Evolutionary conservation across 495 filamentous ascomycete species (phyloP).

Genomic region (Hypoxylon fuscum): DNA sequence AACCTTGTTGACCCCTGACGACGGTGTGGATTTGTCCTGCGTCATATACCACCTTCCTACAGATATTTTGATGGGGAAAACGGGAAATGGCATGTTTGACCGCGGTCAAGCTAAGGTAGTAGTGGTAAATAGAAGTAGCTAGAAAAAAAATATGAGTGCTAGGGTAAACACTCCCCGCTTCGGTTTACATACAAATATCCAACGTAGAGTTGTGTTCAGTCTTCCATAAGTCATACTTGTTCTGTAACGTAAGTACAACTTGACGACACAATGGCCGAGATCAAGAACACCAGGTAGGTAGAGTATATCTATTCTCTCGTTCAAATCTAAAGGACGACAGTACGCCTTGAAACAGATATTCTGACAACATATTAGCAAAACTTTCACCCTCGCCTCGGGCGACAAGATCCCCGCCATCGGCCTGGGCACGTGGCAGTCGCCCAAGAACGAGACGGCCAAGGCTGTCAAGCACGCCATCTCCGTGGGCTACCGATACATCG

Average conservation of each 20-base stretch:
- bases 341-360: neutral
- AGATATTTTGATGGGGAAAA: slow-evolving; percentile 11
- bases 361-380: slow-evolving; percentile 54
- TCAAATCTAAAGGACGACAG: no score
- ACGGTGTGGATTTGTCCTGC: slow-evolving; percentile 20
- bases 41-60: slow-evolving; percentile 22
- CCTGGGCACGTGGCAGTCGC: slow-evolving; percentile 83
- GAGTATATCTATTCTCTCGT: neutral
- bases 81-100: slow-evolving; percentile 14
- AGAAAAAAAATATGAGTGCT: slow-evolving; percentile 9
- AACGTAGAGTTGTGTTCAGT: neutral
- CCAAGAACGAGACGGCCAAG: slow-evolving; percentile 56
- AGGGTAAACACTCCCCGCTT: slow-evolving; percentile 3
- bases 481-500: slow-evolving; percentile 68
- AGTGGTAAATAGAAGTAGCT: slow-evolving; percentile 17
- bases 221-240: neutral
- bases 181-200: slow-evolving; percentile 24
- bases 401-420: slow-evolving; percentile 82
- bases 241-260: neutral
- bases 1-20: neutral
- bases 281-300: slow-evolving; percentile 49
- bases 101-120: slow-evolving; percentile 13
- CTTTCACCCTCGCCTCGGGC: slow-evolving; percentile 81
- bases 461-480: slow-evolving; percentile 81
- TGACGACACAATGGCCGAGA: slow-evolving; percentile 44